Evolutionary conservation across 2,329 filamentous ascomycete species (phyloP), one percentile per base, ranked within the genome.

Genomic region (Talaromyces sp.): DNA sequence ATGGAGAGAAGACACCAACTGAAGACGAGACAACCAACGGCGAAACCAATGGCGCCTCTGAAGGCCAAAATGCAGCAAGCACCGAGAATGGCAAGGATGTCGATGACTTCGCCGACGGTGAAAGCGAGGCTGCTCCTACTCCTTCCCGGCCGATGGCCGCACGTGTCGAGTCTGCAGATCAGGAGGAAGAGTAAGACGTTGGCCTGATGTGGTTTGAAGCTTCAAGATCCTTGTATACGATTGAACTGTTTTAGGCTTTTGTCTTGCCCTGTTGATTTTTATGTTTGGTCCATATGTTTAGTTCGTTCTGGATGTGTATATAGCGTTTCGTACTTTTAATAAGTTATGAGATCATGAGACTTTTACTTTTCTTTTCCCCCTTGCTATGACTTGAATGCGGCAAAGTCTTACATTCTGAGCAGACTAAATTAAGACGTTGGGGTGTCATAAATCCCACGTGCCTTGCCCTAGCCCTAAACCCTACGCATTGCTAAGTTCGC

Each of bases 91-190:
- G n/a, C 21, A 42, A 50, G n/a, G 42, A 62, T 4, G 42, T 9
- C 9, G 37, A 40, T 11, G 42, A 40, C 16, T 62, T 52, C 42
- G 54, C 60, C 5, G 60, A 61, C 25, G 44, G 37, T 25, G 61
- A 63, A 33, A 55, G 61, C 33, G 46, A 63, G 21, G 35, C 61
- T 6, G 28, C 46, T 14, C 16, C 48, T 33, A 28, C 61, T 3
- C 39, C 56, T 9, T 54, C 21, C 18, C 33, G 44, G 12, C 60
- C 44, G 3, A 58, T 62, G 60, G 35, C 54, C 23, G 44, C 60
- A 39, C 46, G 25, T 16, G 56, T 59, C 6, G 61, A 59, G 3
- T 54, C 44, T 18, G 56, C 28, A 9, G 39, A 9, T 44, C 42
- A 46, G 42, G 57, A n/a, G 28, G 56, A 57, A 7, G 44, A 48